phyloP scores from a whole-genome alignment of 208 protist species.

The Leishmania gerbilli region DNA sequence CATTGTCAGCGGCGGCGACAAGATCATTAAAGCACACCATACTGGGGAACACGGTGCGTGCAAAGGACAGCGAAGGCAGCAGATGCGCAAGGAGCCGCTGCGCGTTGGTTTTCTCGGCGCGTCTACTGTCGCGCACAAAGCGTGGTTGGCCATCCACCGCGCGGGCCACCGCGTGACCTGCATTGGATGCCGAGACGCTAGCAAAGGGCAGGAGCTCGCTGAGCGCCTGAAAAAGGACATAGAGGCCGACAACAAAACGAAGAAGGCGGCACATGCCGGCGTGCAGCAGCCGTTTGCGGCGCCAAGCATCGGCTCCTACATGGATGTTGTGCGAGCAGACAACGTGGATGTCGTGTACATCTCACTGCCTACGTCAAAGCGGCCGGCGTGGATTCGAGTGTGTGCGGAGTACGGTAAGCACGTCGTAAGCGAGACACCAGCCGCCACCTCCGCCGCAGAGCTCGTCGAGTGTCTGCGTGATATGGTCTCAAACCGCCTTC shows the following conservation, averaged over 20 bases:
- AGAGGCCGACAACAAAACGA: constrained; percentile 3
- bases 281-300: constrained; percentile 18
- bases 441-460: constrained; percentile 35
- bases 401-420: constrained; percentile 67
- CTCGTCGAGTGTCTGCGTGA: constrained; percentile 51
- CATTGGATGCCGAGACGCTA: constrained; percentile 49
- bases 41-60: background rate
- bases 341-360: constrained; percentile 80
- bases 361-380: constrained; percentile 49
- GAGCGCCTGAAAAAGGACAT: constrained; percentile 24
- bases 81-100: constrained; percentile 30
- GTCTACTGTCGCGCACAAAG: constrained; percentile 38
- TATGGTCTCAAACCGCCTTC: constrained; percentile 45
- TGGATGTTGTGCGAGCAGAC: constrained; percentile 44
- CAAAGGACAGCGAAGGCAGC: background rate
- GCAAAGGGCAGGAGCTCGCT: constrained; percentile 28
- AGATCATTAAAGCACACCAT: background rate
- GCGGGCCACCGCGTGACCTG: constrained; percentile 45
- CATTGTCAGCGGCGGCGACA: background rate
- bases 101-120: constrained; percentile 60
- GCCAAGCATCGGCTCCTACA: constrained; percentile 45
- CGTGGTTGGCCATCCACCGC: constrained; percentile 41
- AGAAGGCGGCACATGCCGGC: constrained; percentile 3
- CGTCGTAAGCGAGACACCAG: constrained; percentile 73
- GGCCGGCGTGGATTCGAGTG: constrained; percentile 54